These are phyloP conservation scores for Colletotrichum salicis DNA, from an alignment of 2,329 filamentous ascomycete genomes.

Conservation along the genomic window DNA sequence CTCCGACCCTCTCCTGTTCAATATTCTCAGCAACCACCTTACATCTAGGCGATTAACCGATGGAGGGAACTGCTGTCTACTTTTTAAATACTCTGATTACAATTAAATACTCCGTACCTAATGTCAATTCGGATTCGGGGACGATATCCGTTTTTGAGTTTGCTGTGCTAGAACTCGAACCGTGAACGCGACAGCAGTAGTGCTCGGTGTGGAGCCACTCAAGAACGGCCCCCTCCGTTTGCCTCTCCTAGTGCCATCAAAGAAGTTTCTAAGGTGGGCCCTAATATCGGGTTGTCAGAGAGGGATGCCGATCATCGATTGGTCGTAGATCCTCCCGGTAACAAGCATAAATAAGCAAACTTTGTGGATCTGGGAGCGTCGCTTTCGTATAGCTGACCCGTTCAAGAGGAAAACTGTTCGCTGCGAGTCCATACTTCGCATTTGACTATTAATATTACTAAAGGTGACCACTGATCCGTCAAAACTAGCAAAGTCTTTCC, in stretches of 20 bases:
- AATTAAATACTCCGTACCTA: too few relatives aligned
- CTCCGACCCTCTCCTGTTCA: too few relatives aligned
- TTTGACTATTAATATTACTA: not conserved
- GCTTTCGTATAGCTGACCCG: not conserved
- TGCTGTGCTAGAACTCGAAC: not conserved
- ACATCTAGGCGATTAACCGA: too few relatives aligned
- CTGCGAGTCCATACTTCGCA: not conserved
- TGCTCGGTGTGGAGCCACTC: not conserved
- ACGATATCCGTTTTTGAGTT: not conserved
- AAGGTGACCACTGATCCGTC: not conserved
- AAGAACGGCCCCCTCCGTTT: not conserved
- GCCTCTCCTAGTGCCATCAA: too few relatives aligned
- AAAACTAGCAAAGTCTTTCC: too few relatives aligned
- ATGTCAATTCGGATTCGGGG: not conserved
- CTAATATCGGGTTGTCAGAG: not conserved
- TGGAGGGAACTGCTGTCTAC: too few relatives aligned
- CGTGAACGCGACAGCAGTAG: not conserved
- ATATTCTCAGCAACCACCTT: too few relatives aligned
- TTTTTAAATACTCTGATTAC: too few relatives aligned
- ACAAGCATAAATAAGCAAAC: not conserved
- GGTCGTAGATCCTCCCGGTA: not conserved
- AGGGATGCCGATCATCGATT: not conserved
- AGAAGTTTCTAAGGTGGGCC: not conserved
- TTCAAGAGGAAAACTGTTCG: too few relatives aligned
- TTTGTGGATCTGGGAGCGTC: not conserved